These are phyloP conservation scores for Pisolithus marmoratus DNA, from an alignment of 768 basidiomycete species.

Conservation along the genomic window DNA sequence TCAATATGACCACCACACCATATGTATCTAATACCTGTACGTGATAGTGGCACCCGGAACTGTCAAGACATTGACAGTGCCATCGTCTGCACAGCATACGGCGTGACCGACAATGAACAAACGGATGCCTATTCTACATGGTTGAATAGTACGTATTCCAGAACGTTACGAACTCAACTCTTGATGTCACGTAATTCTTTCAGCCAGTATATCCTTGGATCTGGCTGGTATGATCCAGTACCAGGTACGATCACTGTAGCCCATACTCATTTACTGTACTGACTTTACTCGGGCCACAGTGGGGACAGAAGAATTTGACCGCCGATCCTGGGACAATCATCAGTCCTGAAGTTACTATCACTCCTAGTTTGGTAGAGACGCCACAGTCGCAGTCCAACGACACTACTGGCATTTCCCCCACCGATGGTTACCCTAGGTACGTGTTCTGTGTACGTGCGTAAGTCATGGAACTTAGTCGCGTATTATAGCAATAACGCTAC, in stretches of 20 bases:
- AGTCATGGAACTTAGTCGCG: conserved; percentile 1
- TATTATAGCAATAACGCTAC: conserved; percentile 24
- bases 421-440: conserved; percentile 54
- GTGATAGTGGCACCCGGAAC: not conserved
- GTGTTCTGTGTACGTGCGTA: conserved; percentile 6
- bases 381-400: conserved; percentile 23
- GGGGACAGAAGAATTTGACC: conserved; percentile 51
- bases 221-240: conserved; percentile 22
- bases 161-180: not conserved
- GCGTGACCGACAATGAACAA: conserved; percentile 49
- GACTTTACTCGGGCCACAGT: conserved; percentile 30
- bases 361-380: conserved; percentile 28
- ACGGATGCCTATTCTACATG: conserved; percentile 49
- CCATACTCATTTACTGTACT: conserved; percentile 1
- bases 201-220: conserved; percentile 38
- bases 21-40: conserved; percentile 18
- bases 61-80: not conserved
- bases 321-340: conserved; percentile 42
- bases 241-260: conserved; percentile 17
- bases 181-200: conserved; percentile 6
- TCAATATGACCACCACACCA: conserved; percentile 45
- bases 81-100: conserved; percentile 20
- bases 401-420: conserved; percentile 50
- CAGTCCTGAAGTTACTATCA: conserved; percentile 22
- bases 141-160: conserved; percentile 38